Conservation (phyloP, 192 early-diverging fungal species). For the Rhizoclosmatium globosum region DNA sequence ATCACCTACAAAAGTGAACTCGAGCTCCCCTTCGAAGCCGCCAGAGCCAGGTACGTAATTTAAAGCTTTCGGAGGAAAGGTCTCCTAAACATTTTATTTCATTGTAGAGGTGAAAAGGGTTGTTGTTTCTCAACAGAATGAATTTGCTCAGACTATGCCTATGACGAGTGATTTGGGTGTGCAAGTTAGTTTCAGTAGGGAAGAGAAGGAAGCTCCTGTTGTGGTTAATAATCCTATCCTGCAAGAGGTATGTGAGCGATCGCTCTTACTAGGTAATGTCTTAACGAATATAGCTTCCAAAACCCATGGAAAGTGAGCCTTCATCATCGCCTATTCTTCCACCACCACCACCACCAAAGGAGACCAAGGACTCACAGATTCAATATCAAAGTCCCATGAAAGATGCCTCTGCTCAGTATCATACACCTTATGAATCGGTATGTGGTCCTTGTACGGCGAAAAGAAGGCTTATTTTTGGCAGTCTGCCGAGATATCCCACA, state of each 20-base stretch:
- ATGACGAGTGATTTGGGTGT: conserved; percentile 22
- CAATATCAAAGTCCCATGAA: conserved; percentile 32
- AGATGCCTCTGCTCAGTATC: conserved; percentile 24
- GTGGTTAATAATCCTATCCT: background rate
- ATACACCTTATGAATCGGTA: conserved; percentile 36
- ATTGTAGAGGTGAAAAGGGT: no score
- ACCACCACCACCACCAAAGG: background rate
- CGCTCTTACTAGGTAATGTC: no score
- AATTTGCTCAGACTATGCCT: conserved; percentile 32
- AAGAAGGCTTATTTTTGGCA: background rate
- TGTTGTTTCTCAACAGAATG: conserved; percentile 7
- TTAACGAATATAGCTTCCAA: no score
- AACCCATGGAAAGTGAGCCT: no score
- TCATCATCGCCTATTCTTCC: background rate
- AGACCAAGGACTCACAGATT: conserved; percentile 7
- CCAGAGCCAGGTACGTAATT: background rate
- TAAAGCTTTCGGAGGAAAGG: background rate
- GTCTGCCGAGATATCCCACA: conserved; percentile 20
- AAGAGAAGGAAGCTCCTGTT: background rate
- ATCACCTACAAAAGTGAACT: background rate
- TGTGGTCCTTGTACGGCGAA: background rate
- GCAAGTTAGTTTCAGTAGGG: conserved; percentile 27
- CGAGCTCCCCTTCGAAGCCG: background rate
- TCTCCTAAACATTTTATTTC: background rate
- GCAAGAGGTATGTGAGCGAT: background rate